These are phyloP conservation scores for Chrysoporthe cubensis DNA, from an alignment of 2,329 filamentous ascomycete species.

Conservation along the genomic window DNA sequence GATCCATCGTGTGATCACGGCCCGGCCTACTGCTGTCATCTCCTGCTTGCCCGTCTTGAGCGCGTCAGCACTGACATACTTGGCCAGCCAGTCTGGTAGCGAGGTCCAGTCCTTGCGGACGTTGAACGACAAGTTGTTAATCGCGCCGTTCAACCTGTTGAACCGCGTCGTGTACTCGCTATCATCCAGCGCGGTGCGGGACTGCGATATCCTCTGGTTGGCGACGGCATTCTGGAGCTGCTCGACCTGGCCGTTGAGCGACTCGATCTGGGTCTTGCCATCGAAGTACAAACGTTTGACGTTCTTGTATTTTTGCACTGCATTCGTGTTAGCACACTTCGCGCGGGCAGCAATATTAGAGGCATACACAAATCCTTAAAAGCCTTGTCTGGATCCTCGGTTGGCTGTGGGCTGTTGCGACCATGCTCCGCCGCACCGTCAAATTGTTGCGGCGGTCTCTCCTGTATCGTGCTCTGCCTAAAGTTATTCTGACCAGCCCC, in stretches of 20 bases:
- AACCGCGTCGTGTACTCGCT: slow-evolving; percentile 91
- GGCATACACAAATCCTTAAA: slow-evolving; percentile 61
- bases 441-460: slow-evolving; percentile 44
- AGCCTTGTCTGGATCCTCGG: slow-evolving; percentile 55
- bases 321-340: slow-evolving; percentile 34
- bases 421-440: slow-evolving; percentile 54
- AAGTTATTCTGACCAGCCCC: slow-evolving; percentile 43
- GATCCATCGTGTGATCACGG: slow-evolving; percentile 86
- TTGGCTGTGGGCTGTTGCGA: slow-evolving; percentile 61
- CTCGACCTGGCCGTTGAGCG: slow-evolving; percentile 85
- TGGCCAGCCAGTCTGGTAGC: slow-evolving; percentile 79
- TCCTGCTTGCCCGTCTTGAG: slow-evolving; percentile 89
- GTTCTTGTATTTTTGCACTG: slow-evolving; percentile 95
- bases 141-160: slow-evolving; percentile 87
- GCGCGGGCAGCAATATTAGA: slow-evolving; percentile 1
- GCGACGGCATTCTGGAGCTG: slow-evolving; percentile 96
- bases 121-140: slow-evolving; percentile 93
- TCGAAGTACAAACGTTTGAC: slow-evolving; percentile 98
- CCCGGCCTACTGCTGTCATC: slow-evolving; percentile 94
- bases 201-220: slow-evolving; percentile 92
- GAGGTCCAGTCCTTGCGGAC: slow-evolving; percentile 92
- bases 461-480: slow-evolving; percentile 44
- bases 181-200: slow-evolving; percentile 91
- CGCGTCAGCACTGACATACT: slow-evolving; percentile 82
- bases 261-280: slow-evolving; percentile 88